Evolutionary conservation across 2,329 filamentous ascomycete species (phyloP), one percentile per base, ranked within the genome.

Genomic region (Lasiodiplodia sp.): DNA sequence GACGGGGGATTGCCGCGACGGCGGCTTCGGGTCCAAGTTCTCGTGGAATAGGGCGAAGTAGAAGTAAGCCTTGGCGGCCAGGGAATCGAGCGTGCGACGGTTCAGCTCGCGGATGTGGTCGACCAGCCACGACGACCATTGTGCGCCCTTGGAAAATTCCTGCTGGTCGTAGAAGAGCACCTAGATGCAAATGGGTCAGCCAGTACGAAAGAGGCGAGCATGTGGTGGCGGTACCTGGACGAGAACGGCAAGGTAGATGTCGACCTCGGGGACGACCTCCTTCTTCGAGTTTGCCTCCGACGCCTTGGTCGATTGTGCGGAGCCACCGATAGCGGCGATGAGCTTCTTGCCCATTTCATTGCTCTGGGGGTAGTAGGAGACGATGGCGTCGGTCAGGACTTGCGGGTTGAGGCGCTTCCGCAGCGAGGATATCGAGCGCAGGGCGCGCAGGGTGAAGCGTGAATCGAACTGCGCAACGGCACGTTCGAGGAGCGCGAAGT

Each of bases 11-110:
- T 93, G 91, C 68, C 93, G 91, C 65, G 94, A 97, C 28, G 95
- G 94, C 55, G 96, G 92, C 71, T 95, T 88, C 25, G 95, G 94
- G 70, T 90, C 88, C 71, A 96, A 88, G 81, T 96, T 91, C 86
- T 99, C 96, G 83, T 91, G 93, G 85, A 98, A 98, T 75, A 98
- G 86, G 28, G 93, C 93, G 83, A 93, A 97, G 86, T 99, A 99
- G 83, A 97, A 98, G 86, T 97, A 99, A 71, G 95, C 94, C 82
- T 96, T 96, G 72, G 95, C 94, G 69, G 94, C 92, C 69, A 99
- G 88, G 62, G 94, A 94, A 81, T 99, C 96, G 71, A 99, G 85
- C 28, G 96, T 98, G 75, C 96, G 91, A 71, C 96, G 92, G 85
- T 99, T 99, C 78, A 97, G 86, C 66, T 89, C 87, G 76, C 96